A percentile compares a stretch with the other conserved stretches of the same genome.
Conservation (phyloP, 495 filamentous ascomycete genomes). For the Hypoxylon trugodes region DNA sequence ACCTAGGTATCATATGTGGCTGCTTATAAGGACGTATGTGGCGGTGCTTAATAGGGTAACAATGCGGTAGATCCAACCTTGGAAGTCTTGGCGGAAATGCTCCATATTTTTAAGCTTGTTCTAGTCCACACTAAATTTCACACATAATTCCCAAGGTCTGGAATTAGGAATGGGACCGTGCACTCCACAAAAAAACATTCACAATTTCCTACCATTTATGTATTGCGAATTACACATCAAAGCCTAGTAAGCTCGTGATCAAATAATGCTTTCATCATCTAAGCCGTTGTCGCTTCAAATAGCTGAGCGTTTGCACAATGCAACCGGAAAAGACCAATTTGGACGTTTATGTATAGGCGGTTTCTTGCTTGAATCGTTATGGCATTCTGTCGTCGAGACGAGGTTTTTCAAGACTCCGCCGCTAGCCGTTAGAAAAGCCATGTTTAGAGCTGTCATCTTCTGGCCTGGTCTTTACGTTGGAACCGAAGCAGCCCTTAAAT, state of each 20-base stretch:
- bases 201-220: background rate
- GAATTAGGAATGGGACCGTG: too few species aligned
- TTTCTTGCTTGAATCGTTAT: constrained; percentile 29
- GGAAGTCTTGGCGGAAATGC: too few species aligned
- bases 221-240: background rate
- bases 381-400: constrained; percentile 24
- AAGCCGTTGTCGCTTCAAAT: constrained; percentile 30
- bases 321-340: constrained; percentile 32
- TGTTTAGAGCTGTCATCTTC: constrained; percentile 15
- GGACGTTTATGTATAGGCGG: constrained; percentile 15
- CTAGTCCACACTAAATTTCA: too few species aligned
- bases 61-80: too few species aligned
- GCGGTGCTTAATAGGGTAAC: too few species aligned
- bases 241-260: background rate
- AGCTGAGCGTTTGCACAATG: constrained; percentile 36
- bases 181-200: background rate
- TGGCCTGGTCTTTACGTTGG: constrained; percentile 23
- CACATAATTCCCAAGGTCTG: too few species aligned
- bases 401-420: constrained; percentile 24
- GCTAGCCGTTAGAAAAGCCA: constrained; percentile 14
- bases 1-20: too few species aligned
- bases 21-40: too few species aligned
- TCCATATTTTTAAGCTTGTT: too few species aligned
- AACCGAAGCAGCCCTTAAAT: constrained; percentile 16
- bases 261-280: constrained; percentile 20